phyloP scores from a whole-genome alignment of 352 stramenopile genomes.

The Blastocystis sp. region DNA sequence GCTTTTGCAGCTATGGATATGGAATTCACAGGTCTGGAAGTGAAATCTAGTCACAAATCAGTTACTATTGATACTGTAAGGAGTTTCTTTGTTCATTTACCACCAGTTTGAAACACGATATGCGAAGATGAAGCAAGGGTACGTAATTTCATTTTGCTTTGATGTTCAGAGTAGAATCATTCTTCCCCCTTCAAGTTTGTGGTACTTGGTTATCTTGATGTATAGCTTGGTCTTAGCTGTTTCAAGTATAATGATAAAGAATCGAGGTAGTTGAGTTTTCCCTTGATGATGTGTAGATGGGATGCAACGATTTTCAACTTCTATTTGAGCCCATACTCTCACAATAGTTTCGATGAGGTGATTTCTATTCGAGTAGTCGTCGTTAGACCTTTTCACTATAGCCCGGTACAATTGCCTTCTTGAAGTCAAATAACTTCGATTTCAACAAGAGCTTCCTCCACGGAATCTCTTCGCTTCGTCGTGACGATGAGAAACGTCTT shows the following conservation, averaged over 20 bases:
- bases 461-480: constrained; percentile 4
- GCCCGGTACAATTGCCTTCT: constrained; percentile 31
- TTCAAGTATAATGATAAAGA: constrained; percentile 40
- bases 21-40: constrained; percentile 57
- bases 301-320: constrained; percentile 43
- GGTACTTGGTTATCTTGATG: neutral
- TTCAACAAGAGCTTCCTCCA: constrained; percentile 61
- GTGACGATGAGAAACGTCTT: constrained; percentile 24
- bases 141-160: neutral
- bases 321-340: constrained; percentile 44
- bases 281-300: constrained; percentile 1
- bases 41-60: neutral
- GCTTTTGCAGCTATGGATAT: constrained; percentile 57
- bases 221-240: constrained; percentile 44
- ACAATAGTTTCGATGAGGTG: constrained; percentile 18
- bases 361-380: constrained; percentile 12
- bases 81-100: neutral
- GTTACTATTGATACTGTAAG: constrained; percentile 17
- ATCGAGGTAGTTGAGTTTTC: neutral
- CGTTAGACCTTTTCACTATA: neutral
- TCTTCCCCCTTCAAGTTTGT: constrained; percentile 41
- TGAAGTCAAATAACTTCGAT: constrained; percentile 50
- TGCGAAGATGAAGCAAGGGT: constrained; percentile 33
- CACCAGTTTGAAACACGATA: constrained; percentile 55
- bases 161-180: constrained; percentile 32